phyloP scores from a whole-genome alignment of 148 eudicot species.

The Dysphania ambrosioides region DNA sequence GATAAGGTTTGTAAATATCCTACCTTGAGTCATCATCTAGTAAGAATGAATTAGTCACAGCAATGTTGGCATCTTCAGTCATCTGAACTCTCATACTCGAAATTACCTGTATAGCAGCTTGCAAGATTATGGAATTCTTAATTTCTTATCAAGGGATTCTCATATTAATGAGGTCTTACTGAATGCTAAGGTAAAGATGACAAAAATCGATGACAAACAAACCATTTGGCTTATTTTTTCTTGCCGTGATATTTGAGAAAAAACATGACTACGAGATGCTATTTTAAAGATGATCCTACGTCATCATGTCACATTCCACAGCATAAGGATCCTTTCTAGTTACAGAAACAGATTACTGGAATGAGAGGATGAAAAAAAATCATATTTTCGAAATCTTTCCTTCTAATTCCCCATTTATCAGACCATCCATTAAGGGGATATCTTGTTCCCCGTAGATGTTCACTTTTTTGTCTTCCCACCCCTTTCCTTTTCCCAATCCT shows the following conservation, averaged over 20 bases:
- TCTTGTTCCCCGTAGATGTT: background rate
- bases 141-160: too few relatives aligned
- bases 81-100: slow-evolving; percentile 94
- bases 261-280: background rate
- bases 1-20: background rate
- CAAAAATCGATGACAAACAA: background rate
- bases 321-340: background rate
- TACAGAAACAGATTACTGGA: background rate
- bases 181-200: background rate
- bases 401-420: background rate
- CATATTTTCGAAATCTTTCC: background rate
- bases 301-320: background rate
- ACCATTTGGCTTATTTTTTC: background rate
- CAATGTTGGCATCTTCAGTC: slow-evolving; percentile 93
- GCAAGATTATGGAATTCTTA: slow-evolving; percentile 8
- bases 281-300: too few relatives aligned
- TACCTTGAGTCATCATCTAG: slow-evolving; percentile 98
- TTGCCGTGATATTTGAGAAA: background rate
- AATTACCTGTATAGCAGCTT: slow-evolving; percentile 56
- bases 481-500: too few relatives aligned
- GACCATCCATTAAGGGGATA: background rate
- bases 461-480: too few relatives aligned
- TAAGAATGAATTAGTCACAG: slow-evolving; percentile 90
- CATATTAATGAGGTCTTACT: background rate
- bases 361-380: background rate